Evolutionary conservation across 2,329 filamentous ascomycete genomes (phyloP).

Genomic region (Cadophora gregata): DNA sequence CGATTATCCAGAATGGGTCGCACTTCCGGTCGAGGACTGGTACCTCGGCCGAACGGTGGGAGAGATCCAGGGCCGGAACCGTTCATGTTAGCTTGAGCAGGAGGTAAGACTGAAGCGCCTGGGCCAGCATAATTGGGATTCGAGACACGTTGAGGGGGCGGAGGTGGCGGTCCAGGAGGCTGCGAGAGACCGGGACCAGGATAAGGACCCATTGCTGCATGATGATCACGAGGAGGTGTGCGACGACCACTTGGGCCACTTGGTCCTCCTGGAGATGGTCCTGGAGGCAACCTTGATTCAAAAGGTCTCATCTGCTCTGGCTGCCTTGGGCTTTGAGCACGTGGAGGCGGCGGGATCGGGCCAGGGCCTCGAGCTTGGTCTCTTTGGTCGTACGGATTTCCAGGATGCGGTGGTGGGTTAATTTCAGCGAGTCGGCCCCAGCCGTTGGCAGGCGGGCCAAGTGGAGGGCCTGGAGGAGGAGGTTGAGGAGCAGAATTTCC

Average conservation of each 20-base stretch:
- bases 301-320: conserved; percentile 74
- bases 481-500: conserved; percentile 75
- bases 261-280: conserved; percentile 63
- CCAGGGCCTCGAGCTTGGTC: conserved; percentile 73
- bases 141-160: conserved; percentile 58
- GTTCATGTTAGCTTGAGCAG: conserved; percentile 48
- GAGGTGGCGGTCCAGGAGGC: conserved; percentile 53
- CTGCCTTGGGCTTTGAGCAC: conserved; percentile 71
- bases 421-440: conserved; percentile 79
- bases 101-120: conserved; percentile 49
- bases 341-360: conserved; percentile 64
- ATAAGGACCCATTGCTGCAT: conserved; percentile 41
- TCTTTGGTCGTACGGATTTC: conserved; percentile 82
- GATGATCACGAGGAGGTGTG: conserved; percentile 55
- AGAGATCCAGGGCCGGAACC: conserved; percentile 48
- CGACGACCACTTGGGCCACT: conserved; percentile 61
- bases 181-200: conserved; percentile 47
- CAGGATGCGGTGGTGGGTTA: conserved; percentile 74
- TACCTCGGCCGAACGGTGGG: conserved; percentile 75
- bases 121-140: conserved; percentile 65
- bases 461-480: conserved; percentile 54
- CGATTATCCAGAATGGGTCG: conserved; percentile 83
- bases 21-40: conserved; percentile 84
- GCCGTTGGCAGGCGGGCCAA: conserved; percentile 50
- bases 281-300: conserved; percentile 49